These are phyloP conservation scores for Fusarium ramigenum DNA, from an alignment of 2,329 filamentous ascomycete genomes.

Conservation along the genomic window DNA sequence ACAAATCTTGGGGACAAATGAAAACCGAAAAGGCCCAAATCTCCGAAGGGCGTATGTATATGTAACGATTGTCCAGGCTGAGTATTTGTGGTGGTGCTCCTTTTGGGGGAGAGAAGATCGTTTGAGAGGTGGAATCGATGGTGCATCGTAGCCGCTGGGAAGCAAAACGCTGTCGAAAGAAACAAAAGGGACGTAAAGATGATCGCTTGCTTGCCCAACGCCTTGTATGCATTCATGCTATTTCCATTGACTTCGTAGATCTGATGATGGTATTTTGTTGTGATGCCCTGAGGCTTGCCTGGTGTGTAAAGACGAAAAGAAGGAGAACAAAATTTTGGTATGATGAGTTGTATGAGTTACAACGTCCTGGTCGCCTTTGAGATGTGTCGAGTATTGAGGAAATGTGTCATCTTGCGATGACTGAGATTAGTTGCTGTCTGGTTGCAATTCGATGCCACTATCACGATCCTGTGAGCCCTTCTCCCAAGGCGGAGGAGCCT, in stretches of 20 bases:
- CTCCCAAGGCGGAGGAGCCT: slow-evolving; percentile 45
- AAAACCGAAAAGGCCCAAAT: slow-evolving; percentile 21
- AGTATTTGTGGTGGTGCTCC: slow-evolving; percentile 5
- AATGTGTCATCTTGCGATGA: neutral
- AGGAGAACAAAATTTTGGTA: slow-evolving; percentile 2
- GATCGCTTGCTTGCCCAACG: slow-evolving; percentile 41
- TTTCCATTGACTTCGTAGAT: slow-evolving; percentile 34
- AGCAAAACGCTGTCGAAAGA: slow-evolving; percentile 20
- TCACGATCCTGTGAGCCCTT: slow-evolving; percentile 60
- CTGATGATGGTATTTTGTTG: slow-evolving; percentile 18
- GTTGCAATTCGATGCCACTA: slow-evolving; percentile 61
- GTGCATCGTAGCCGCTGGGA: slow-evolving; percentile 22
- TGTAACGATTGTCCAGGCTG: slow-evolving; percentile 20
- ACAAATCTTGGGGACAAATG: slow-evolving; percentile 35
- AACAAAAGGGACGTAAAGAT: slow-evolving; percentile 25
- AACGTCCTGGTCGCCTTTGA: slow-evolving; percentile 19
- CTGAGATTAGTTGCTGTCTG: slow-evolving; percentile 48
- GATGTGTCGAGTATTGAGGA: neutral
- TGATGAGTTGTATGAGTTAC: slow-evolving; percentile 19
- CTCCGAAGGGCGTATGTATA: slow-evolving; percentile 1
- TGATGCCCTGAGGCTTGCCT: slow-evolving; percentile 32
- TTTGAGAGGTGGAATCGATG: slow-evolving; percentile 23
- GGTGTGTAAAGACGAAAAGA: slow-evolving; percentile 18
- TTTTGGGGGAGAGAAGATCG: slow-evolving; percentile 7
- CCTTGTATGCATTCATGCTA: slow-evolving; percentile 37